Evolutionary conservation across 148 eudicot genomes (phyloP).

Genomic region (Bassia scoparia): DNA sequence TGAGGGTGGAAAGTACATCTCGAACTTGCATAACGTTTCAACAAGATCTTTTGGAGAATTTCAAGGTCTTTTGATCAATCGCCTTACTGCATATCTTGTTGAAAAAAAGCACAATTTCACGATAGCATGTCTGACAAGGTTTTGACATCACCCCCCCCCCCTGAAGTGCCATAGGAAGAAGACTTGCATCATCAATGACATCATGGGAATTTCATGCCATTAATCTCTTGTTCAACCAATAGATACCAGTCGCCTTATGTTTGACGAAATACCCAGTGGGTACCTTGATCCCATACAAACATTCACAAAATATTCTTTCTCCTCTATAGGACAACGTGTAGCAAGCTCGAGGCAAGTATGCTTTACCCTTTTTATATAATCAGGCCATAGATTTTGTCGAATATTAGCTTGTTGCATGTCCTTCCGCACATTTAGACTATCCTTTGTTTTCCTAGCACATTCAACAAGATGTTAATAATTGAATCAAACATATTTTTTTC

Average conservation of each 20-base stretch:
- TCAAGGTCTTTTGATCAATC: background rate
- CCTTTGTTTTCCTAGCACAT: background rate
- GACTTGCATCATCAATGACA: background rate
- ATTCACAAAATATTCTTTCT: background rate
- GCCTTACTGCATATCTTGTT: background rate
- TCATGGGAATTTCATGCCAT: background rate
- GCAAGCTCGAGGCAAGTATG: background rate
- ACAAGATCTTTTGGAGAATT: background rate
- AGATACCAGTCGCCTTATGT: background rate
- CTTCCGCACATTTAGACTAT: background rate
- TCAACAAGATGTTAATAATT: background rate
- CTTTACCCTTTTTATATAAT: background rate
- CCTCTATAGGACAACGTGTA: background rate
- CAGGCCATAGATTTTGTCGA: background rate
- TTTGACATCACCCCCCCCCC: background rate
- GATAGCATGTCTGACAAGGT: background rate
- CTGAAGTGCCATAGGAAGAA: background rate
- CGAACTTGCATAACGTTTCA: background rate
- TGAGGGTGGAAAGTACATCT: slow-evolving; percentile 15
- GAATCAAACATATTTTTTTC: background rate
- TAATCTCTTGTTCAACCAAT: background rate
- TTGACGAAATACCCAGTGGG: slow-evolving; percentile 2
- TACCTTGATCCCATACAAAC: background rate
- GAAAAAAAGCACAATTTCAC: background rate
- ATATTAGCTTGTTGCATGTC: background rate